phyloP scores from a whole-genome alignment of 202 grass and related monocot species.

The Zoysia matrella region DNA sequence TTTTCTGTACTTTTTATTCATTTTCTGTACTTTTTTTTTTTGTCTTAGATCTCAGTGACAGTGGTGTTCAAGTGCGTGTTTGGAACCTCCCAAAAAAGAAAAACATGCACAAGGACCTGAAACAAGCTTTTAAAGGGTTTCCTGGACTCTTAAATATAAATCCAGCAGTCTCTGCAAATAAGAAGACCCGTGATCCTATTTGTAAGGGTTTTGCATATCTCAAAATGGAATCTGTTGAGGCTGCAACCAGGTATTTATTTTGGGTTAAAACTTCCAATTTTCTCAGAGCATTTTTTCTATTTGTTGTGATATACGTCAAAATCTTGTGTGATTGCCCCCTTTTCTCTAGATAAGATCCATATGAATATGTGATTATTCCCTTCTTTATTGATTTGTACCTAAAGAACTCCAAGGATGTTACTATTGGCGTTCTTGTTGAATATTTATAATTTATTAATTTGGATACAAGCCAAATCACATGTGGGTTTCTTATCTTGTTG shows the following conservation, averaged over 20 bases:
- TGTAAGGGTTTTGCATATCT: conserved; percentile 93
- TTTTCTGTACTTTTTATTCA: conserved; percentile 15
- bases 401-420: neutral
- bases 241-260: conserved; percentile 63
- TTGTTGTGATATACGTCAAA: conserved; percentile 27
- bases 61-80: conserved; percentile 61
- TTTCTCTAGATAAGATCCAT: neutral
- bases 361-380: neutral
- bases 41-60: conserved; percentile 36
- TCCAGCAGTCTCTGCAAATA: conserved; percentile 71
- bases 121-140: conserved; percentile 82
- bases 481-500: neutral
- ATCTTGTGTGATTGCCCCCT: neutral
- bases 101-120: conserved; percentile 92
- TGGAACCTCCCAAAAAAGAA: conserved; percentile 93
- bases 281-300: neutral
- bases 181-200: conserved; percentile 92
- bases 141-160: conserved; percentile 70
- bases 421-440: neutral
- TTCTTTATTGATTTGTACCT: conserved; percentile 14
- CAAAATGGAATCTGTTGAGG: conserved; percentile 65
- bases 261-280: neutral
- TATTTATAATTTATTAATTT: neutral
- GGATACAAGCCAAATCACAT: neutral
- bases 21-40: conserved; percentile 1